phyloP scores from a whole-genome alignment of 1,284 basidiomycete genomes.

The Fomitopsis palustris region DNA sequence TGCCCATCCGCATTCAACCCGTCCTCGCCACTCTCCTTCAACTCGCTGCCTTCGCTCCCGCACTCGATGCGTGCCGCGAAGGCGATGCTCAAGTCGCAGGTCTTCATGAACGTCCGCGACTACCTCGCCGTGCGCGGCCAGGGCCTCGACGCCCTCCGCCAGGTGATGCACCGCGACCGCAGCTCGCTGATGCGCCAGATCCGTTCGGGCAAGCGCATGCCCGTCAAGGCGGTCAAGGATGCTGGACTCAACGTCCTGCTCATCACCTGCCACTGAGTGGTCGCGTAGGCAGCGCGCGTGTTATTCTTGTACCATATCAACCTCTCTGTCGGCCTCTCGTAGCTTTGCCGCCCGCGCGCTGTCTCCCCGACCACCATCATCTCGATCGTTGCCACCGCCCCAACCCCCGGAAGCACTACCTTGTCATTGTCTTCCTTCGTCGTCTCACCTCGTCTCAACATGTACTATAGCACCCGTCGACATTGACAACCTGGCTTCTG shows the following conservation, averaged over 20 bases:
- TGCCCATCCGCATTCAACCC: constrained; percentile 40
- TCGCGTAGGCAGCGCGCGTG: not conserved
- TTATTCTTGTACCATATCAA: not conserved
- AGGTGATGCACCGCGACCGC: constrained; percentile 58
- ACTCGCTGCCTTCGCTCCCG: constrained; percentile 41
- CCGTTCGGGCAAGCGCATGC: constrained; percentile 34
- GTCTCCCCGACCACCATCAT: not conserved
- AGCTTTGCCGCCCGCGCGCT: not conserved
- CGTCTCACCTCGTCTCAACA: not conserved
- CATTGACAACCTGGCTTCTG: not conserved
- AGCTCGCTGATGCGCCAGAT: constrained; percentile 58
- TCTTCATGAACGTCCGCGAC: constrained; percentile 67
- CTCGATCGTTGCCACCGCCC: not conserved
- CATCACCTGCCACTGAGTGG: constrained; percentile 32
- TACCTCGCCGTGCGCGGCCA: constrained; percentile 64
- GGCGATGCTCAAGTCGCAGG: constrained; percentile 57
- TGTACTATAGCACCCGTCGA: not conserved
- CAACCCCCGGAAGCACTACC: not conserved
- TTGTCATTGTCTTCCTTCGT: not conserved
- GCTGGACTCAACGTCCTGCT: constrained; percentile 61
- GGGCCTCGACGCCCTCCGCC: constrained; percentile 57
- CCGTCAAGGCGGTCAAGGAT: constrained; percentile 58
- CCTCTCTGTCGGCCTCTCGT: not conserved
- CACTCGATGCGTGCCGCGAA: constrained; percentile 56
- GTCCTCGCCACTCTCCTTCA: constrained; percentile 25